A percentile compares a stretch with the other conserved stretches of the same genome.
Conservation (phyloP, 1,139 yeast species). For the Taphrina confusa region DNA sequence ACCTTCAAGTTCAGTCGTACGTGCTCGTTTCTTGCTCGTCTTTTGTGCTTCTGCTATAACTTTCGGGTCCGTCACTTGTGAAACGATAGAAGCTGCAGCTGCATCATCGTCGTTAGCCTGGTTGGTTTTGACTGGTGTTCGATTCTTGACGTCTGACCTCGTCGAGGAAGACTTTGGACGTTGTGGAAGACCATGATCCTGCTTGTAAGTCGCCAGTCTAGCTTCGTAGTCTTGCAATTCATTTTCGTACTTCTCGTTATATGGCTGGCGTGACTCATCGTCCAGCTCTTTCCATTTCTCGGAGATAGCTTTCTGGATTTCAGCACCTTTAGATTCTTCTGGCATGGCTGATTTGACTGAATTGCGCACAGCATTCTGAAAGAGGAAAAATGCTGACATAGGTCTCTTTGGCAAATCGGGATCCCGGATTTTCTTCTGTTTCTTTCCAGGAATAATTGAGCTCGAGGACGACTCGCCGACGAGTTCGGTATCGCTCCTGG, state of each 20-base stretch:
- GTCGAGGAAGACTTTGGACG: background rate
- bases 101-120: slow-evolving; percentile 23
- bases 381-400: slow-evolving; percentile 80
- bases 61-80: background rate
- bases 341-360: slow-evolving; percentile 64
- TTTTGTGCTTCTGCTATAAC: background rate
- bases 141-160: slow-evolving; percentile 9
- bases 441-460: slow-evolving; percentile 39
- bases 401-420: slow-evolving; percentile 60
- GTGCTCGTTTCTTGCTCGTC: background rate
- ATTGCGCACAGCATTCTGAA: slow-evolving; percentile 52
- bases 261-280: slow-evolving; percentile 67
- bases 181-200: slow-evolving; percentile 22
- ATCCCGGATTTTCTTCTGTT: slow-evolving; percentile 59
- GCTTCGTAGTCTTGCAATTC: slow-evolving; percentile 67
- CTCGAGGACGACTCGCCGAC: background rate
- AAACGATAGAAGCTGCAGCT: slow-evolving; percentile 30
- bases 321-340: slow-evolving; percentile 61
- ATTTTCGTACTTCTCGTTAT: slow-evolving; percentile 71
- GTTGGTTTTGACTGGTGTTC: background rate
- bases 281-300: slow-evolving; percentile 72
- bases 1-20: background rate
- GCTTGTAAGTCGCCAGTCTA: slow-evolving; percentile 44
- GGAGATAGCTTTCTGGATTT: slow-evolving; percentile 75
- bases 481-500: background rate